Evolutionary conservation across 257 asterid genomes (phyloP).

Genomic region (Echium plantagineum): DNA sequence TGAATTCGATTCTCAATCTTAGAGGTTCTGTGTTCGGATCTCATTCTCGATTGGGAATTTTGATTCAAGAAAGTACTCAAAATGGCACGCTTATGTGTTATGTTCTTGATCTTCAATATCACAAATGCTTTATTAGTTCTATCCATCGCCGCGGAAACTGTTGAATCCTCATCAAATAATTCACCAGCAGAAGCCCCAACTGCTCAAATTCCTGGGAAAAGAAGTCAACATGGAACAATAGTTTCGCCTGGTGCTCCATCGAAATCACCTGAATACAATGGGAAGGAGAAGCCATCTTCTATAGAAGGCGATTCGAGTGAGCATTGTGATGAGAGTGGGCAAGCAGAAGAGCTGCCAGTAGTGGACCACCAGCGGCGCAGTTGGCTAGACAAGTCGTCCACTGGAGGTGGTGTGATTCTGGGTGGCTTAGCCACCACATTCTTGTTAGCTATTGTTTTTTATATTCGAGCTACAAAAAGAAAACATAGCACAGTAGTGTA

Average conservation of each 20-base stretch:
- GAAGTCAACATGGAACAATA: not conserved
- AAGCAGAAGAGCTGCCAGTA: not conserved
- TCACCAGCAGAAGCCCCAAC: slow-evolving; percentile 1
- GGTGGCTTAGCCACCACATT: slow-evolving; percentile 30
- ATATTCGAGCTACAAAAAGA: slow-evolving; percentile 56
- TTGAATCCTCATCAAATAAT: not conserved
- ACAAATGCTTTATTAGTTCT: slow-evolving; percentile 3
- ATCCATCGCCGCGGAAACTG: slow-evolving; percentile 9
- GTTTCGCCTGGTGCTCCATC: not conserved
- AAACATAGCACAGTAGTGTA: not conserved
- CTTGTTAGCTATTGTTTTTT: slow-evolving; percentile 40
- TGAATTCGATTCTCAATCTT: not conserved
- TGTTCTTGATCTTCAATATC: slow-evolving; percentile 11
- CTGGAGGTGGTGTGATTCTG: slow-evolving; percentile 28
- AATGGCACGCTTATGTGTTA: slow-evolving; percentile 15
- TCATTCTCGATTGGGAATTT: not conserved
- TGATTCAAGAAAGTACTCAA: not conserved
- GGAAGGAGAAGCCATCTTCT: not conserved
- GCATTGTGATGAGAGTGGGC: not conserved
- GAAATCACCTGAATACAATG: not conserved
- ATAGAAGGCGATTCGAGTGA: not conserved
- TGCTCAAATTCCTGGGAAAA: slow-evolving; percentile 15
- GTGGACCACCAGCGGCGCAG: slow-evolving; percentile 5
- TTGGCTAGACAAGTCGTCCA: slow-evolving; percentile 19
- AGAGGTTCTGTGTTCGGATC: not conserved